Evolutionary conservation across 139 green algal genomes (phyloP).

Genomic region (Coccomyxa sp.): DNA sequence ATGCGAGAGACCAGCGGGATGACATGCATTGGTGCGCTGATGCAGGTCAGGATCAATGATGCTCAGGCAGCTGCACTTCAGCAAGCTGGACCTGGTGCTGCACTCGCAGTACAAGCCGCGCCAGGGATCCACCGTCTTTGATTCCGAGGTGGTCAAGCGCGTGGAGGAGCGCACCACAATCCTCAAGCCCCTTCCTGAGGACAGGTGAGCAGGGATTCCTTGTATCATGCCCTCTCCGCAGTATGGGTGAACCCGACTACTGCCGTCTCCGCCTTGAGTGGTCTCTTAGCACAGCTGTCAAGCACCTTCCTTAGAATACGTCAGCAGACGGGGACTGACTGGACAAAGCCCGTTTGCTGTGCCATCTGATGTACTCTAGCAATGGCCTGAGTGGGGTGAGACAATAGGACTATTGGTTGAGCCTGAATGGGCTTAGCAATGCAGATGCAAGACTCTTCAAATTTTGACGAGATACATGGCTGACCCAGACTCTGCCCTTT

Average conservation of each 20-base stretch:
- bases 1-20: too few species aligned
- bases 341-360: too few species aligned
- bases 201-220: constrained; percentile 43
- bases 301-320: not conserved
- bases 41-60: constrained; percentile 69
- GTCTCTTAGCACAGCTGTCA: not conserved
- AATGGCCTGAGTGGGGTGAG: too few species aligned
- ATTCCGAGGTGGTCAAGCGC: constrained; percentile 21
- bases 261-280: too few species aligned
- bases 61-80: constrained; percentile 88
- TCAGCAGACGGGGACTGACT: not conserved
- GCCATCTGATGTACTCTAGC: too few species aligned
- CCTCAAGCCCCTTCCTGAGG: constrained; percentile 77
- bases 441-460: too few species aligned
- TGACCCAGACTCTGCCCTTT: not conserved
- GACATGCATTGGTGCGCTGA: not conserved
- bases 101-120: constrained; percentile 75
- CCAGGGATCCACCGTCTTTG: constrained; percentile 31
- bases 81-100: constrained; percentile 83
- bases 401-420: too few species aligned
- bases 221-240: not conserved
- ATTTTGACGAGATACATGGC: too few species aligned
- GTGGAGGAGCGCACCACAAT: constrained; percentile 57
- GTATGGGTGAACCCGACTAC: too few species aligned
- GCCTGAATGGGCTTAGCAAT: too few species aligned